Base-by-base conservation (phyloP, 352 stramenopile species). In the Globisporangium acanthophoron region DNA sequence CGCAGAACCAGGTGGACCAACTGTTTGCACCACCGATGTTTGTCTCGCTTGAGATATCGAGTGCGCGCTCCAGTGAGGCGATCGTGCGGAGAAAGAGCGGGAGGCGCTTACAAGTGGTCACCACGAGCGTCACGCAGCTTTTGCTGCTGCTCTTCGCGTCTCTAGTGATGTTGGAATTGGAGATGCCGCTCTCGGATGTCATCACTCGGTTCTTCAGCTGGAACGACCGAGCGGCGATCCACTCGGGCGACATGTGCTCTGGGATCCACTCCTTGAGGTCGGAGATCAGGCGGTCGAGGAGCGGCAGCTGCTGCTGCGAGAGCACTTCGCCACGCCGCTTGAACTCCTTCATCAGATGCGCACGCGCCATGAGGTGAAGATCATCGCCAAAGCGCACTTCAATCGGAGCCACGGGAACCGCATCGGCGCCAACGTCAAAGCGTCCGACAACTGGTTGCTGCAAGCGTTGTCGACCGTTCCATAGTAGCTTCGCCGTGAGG, bases 21-120 rank as follows among this genome's bases (percentile, higher is more conserved):
- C 20, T 37, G 20, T 24, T 44, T 3, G 18, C 33, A 7, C 13
- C 20, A 12, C 7, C 12, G 7, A 7, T 12, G 9, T 65, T 39
- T 18, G 5, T 2, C 1, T 52, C 29, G 1, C 18, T 41, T 1
- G 12, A 27, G 35, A 69, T 65, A 6, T 44, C 47, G 3, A 78
- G 52, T 1, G 48, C 66, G 13, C 18, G 21, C n/a, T 45, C 20
- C 0, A 78, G 62, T 15, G 63, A 73, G 0, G 44, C 47, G 62
- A 83, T 65, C 39, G 67, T 83, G 39, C 39, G 57, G 4, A 70
- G 51, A 44, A 90, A 90, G 3, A 79, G 61, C 9, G 18, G 20
- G 3, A 88, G 59, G 1, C 79, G 67, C 61, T 85, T 85, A 64
- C 77, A 90, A 0, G 79, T 90, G 2, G 79, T 90, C 6, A 90